Base-by-base conservation (phyloP, 192 early-diverging fungal species). In the Coemansia sp. region DNA sequence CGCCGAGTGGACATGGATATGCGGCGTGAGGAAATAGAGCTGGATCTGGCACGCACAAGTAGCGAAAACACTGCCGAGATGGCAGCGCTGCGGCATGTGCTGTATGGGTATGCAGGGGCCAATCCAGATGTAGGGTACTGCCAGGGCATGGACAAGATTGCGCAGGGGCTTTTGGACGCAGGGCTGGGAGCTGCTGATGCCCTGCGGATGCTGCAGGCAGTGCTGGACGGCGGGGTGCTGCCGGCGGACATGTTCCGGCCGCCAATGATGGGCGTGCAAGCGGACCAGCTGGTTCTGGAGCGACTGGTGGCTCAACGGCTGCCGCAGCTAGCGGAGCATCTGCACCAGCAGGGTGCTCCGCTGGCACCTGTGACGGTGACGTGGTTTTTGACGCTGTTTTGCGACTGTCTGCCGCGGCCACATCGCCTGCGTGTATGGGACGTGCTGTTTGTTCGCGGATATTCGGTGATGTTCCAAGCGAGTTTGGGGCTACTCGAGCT, bases 61-160 rank as follows among this genome's bases (percentile, higher is more conserved):
- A 26, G n/a, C 12, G 60, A 37, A 38, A n/a, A 19, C 16, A 36
- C 16, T 5, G 39, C 23, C 11, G 50, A 26, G 19, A 26, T 56
- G 10, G 57, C 43, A 0, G 37, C 31, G 12, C 48, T 77, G 38
- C 61, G 67, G 14, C 53, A 55, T 38, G 68, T 77, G 16, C 67
- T 77, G 40, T 66, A 65, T 57, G 63, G 53, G 23, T 77, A 62
- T 26, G 63, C 41, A 14, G 45, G 33, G 13, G 59, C 59, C 12
- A 70, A 72, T 45, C 80, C 82, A 0, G 61, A 47, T 6, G 59
- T 72, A 20, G 82, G 82, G 18, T 83, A 83, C 55, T 83, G 82
- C 47, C 82, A 83, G 59, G 82, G 82, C 45, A 83, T 83, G 82
- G 75, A 83, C 45, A 71, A 76, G 44, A 67, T 83, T 14, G 80